phyloP scores from a whole-genome alignment of 2,329 filamentous ascomycete genomes.

The Aspergillus sp. region DNA sequence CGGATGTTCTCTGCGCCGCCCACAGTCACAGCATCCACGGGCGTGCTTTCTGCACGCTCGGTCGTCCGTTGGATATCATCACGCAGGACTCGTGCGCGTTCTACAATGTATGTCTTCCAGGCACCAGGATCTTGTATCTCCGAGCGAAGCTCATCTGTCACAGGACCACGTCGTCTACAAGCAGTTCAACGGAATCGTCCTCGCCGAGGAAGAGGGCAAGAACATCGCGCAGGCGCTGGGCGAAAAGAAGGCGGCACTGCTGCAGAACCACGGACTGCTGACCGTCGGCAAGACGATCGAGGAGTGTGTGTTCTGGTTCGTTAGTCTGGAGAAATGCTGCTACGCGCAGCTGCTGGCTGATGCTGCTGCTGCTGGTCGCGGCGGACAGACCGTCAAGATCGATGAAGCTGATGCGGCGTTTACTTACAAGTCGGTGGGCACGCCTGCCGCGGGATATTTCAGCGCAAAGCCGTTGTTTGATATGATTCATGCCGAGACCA shows the following conservation, averaged over 20 bases:
- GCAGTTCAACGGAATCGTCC: constrained; percentile 53
- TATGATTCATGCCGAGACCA: constrained; percentile 61
- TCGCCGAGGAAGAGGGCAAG: constrained; percentile 53
- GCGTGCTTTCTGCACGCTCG: constrained; percentile 41
- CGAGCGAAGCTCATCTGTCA: background rate
- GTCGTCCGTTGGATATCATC: constrained; percentile 43
- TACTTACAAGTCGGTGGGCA: constrained; percentile 66
- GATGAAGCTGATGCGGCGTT: constrained; percentile 64
- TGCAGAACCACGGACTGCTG: constrained; percentile 55
- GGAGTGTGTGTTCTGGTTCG: constrained; percentile 54
- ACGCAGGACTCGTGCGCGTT: constrained; percentile 47
- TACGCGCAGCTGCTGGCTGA: constrained; percentile 53
- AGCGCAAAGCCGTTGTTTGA: constrained; percentile 70
- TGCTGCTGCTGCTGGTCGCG: constrained; percentile 55
- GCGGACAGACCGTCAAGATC: constrained; percentile 64
- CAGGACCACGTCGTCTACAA: constrained; percentile 52
- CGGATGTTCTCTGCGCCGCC: constrained; percentile 54
- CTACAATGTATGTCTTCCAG: constrained; percentile 31
- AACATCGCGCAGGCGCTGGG: constrained; percentile 51
- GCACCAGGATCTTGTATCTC: no score
- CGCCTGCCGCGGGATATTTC: constrained; percentile 63
- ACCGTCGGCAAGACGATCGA: constrained; percentile 51
- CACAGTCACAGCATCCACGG: constrained; percentile 57
- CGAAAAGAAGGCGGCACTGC: constrained; percentile 49
- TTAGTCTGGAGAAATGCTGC: constrained; percentile 53